phyloP scores from a whole-genome alignment of 2,329 filamentous ascomycete genomes.

The Trichophyton simii region DNA sequence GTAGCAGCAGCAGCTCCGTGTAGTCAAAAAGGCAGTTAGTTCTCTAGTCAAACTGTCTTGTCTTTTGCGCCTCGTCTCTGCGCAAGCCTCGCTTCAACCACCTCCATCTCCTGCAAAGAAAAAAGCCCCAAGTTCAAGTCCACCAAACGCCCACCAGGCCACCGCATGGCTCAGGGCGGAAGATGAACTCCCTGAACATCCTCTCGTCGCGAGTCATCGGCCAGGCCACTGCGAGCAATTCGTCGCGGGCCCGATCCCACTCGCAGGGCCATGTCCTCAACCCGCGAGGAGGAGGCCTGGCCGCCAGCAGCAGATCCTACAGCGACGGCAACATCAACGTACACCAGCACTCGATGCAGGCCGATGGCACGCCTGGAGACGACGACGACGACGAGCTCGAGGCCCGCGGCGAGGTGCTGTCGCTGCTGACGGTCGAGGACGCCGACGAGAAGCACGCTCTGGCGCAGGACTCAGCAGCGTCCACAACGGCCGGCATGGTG shows the following conservation, averaged over 20 bases:
- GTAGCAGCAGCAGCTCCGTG: no score
- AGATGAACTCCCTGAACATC: slow-evolving; percentile 96
- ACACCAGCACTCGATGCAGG: slow-evolving; percentile 15
- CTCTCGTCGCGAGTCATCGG: slow-evolving; percentile 71
- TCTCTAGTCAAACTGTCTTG: no score
- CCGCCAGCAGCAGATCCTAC: slow-evolving; percentile 31
- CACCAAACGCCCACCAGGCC: background rate
- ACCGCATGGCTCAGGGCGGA: slow-evolving; percentile 40
- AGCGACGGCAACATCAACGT: slow-evolving; percentile 29
- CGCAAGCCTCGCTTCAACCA: no score
- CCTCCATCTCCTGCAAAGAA: background rate
- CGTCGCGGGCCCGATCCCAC: slow-evolving; percentile 41
- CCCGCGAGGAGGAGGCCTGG: slow-evolving; percentile 24
- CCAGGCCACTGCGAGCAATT: slow-evolving; percentile 37
- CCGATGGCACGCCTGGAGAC: slow-evolving; percentile 16
- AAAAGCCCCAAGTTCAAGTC: background rate
- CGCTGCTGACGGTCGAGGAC: slow-evolving; percentile 20
- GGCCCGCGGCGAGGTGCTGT: slow-evolving; percentile 32
- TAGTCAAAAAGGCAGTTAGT: no score
- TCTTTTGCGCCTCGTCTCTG: no score
- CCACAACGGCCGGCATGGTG: background rate
- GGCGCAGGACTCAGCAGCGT: slow-evolving; percentile 38
- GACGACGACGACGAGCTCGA: slow-evolving; percentile 16
- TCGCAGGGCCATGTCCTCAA: slow-evolving; percentile 37
- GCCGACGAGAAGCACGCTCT: slow-evolving; percentile 53